Base-by-base conservation (phyloP, 768 basidiomycete species). In the Suillus luteus region DNA sequence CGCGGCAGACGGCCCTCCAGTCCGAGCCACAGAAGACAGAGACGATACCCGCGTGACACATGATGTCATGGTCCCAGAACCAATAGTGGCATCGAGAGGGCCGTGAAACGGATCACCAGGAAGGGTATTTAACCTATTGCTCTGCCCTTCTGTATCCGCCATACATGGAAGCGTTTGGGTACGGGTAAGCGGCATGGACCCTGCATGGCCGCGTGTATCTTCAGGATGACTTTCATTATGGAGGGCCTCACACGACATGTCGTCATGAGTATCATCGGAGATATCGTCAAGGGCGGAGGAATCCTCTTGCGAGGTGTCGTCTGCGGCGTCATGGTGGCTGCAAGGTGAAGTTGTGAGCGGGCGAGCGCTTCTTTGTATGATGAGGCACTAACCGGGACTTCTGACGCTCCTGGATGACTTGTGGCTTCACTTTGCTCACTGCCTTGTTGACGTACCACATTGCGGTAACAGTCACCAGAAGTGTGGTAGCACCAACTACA, bases 401-500 rank as follows among this genome's bases (percentile, higher is more conserved):
- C 46, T 89, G 82, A 46, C 86, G 76, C 12, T 80, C 82, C 66
- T 89, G 83, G 55, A 91, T 87, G 27, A 90, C 82, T 10, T 72
- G 70, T 4, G 82, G 82, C 70, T 88, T 90, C 24, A 79, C 84
- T 58, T 79, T 73, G 71, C 85, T 82, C 89, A 95, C 92, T 72
- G 85, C 71, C 55, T 76, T 79, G 67, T 85, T 82, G 67, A 95
- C 89, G 72, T 88, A 93, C 90, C 90, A 93, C 79, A 88, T 86
- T 1, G 92, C 88, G 40, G 78, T 68, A 62, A 89, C 55, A 1
- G 92, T 93, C 67, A 94, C 83, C 24, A 91, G 60, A 59, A 86
- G 75, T 0, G 91, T 90, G 31, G 88, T 62, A 1, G 73, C 88
- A 27, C 94, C 72, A 5, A 93, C 87, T 2, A 79, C 71, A 66